These are phyloP conservation scores for Sporothrix variecibatus DNA, from an alignment of 2,329 filamentous ascomycete species.

Conservation along the genomic window DNA sequence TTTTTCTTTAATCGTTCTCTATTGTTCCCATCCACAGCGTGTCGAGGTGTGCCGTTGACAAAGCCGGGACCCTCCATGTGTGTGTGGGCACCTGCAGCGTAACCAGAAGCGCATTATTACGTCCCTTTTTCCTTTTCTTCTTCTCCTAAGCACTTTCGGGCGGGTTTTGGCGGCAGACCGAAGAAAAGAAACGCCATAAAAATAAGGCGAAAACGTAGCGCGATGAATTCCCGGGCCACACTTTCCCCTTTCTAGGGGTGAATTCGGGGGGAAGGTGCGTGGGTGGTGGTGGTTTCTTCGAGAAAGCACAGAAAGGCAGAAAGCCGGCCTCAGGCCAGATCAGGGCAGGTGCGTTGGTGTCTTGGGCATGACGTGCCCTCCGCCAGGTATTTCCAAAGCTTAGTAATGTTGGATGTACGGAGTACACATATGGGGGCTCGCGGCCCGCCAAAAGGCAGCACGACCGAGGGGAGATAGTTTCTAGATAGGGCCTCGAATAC, in stretches of 20 bases:
- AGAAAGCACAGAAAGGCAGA: not conserved
- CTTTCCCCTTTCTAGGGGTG: not conserved
- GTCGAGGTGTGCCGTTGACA: not conserved
- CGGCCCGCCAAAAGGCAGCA: not conserved
- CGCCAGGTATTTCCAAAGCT: slow-evolving; percentile 17
- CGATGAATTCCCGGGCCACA: slow-evolving; percentile 19
- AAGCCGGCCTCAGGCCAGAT: slow-evolving; percentile 6
- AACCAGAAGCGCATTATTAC: not conserved
- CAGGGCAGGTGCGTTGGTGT: slow-evolving; percentile 15
- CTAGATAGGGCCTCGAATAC: slow-evolving; percentile 5
- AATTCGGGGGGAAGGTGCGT: not conserved
- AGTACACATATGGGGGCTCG: not conserved
- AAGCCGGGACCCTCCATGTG: not conserved
- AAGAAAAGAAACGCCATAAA: not conserved
- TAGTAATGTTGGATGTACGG: slow-evolving; percentile 5
- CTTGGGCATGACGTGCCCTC: slow-evolving; percentile 21
- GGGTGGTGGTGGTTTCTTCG: not conserved
- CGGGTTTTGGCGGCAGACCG: not conserved
- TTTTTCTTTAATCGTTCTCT: not conserved
- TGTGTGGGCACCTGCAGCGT: slow-evolving; percentile 12
- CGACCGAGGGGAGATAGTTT: not conserved
- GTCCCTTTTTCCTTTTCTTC: not conserved
- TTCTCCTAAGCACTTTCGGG: not conserved
- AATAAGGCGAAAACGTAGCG: not conserved
- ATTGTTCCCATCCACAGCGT: not conserved